A percentile compares a stretch with the other conserved stretches of the same genome.
Conservation (phyloP, 2,329 filamentous ascomycete genomes). For the Aspergillus spinulosporus region DNA sequence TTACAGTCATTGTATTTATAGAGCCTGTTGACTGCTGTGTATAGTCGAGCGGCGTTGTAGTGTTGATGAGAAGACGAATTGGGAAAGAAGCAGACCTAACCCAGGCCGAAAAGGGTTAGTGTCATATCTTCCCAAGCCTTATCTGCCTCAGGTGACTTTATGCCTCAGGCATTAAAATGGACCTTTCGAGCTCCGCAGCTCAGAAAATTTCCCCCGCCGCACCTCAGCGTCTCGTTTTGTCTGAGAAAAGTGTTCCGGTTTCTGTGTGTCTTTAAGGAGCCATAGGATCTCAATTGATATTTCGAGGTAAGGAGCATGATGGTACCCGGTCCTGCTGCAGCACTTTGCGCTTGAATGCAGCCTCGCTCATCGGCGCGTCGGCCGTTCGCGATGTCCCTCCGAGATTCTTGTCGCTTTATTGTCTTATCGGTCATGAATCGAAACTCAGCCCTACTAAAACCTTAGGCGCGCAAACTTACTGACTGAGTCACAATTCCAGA, state of each 20-base stretch:
- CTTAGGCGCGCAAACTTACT: neutral
- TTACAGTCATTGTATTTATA: neutral
- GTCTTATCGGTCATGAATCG: neutral
- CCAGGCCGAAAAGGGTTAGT: conserved; percentile 7
- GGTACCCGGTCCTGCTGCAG: conserved; percentile 4
- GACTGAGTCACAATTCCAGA: conserved; percentile 10
- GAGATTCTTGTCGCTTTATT: conserved; percentile 2
- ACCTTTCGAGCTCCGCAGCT: conserved; percentile 20
- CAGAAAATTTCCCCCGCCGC: conserved; percentile 26
- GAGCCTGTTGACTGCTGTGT: neutral
- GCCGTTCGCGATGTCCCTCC: conserved; percentile 3
- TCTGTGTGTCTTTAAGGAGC: neutral
- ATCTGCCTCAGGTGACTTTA: conserved; percentile 2
- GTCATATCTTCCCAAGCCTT: neutral
- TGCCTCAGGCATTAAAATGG: conserved; percentile 16
- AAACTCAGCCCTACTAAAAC: neutral
- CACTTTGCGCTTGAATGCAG: neutral
- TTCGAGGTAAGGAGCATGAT: conserved; percentile 8
- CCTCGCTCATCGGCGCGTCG: conserved; percentile 5
- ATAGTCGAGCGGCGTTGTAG: neutral
- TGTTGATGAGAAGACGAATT: neutral
- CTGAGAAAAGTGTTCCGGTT: neutral
- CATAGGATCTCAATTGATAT: neutral
- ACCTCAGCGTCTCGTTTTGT: neutral
- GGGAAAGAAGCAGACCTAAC: neutral